Conservation (phyloP, 495 filamentous ascomycete genomes). For the Penicillium cataractarum region DNA sequence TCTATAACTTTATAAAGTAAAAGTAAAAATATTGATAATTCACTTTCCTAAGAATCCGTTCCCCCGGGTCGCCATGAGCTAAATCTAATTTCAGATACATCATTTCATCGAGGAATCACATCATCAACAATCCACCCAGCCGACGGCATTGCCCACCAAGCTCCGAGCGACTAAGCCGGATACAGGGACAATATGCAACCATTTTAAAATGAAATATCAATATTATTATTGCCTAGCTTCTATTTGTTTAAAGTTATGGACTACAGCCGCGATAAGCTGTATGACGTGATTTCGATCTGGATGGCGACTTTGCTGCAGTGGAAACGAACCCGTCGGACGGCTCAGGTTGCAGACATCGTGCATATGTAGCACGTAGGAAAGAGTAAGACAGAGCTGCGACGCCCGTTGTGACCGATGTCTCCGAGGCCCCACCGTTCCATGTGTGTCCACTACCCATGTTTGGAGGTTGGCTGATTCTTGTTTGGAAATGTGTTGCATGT, state of each 20-base stretch:
- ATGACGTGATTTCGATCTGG: conserved; percentile 47
- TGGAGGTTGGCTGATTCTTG: background rate
- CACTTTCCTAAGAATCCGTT: background rate
- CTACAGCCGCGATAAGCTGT: conserved; percentile 29
- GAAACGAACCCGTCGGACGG: background rate
- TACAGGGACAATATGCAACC: background rate
- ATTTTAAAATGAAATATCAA: background rate
- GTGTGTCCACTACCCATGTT: background rate
- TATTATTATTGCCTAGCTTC: background rate
- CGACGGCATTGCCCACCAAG: background rate
- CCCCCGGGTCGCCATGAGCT: background rate
- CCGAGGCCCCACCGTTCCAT: background rate
- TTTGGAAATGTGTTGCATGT: background rate
- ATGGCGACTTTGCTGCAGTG: conserved; percentile 31
- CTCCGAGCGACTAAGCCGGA: background rate
- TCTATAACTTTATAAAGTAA: background rate
- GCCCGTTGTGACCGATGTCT: background rate
- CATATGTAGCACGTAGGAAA: background rate
- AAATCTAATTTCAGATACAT: conserved; percentile 2
- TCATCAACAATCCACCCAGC: background rate
- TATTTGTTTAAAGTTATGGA: conserved; percentile 20
- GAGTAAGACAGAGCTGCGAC: conserved; percentile 5
- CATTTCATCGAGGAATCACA: conserved; percentile 2
- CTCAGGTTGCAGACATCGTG: background rate
- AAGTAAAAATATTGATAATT: background rate